These are phyloP conservation scores for Lathyrus oleraceus DNA, from an alignment of 306 rosid species.

Conservation along the genomic window DNA sequence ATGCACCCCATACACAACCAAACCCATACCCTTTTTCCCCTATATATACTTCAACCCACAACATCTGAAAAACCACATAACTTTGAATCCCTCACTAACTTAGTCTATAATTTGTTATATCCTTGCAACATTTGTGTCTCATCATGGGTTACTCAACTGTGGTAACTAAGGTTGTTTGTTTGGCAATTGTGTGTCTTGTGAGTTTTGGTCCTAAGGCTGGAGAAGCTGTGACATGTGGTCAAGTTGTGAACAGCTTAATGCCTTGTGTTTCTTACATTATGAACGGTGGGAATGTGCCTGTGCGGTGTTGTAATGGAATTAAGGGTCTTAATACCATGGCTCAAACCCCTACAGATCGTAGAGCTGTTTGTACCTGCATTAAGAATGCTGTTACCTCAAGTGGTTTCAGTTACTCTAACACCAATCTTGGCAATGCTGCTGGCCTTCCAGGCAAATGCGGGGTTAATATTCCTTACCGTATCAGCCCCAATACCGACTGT, in stretches of 20 bases:
- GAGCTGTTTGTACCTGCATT: constrained; percentile 52
- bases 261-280: constrained; percentile 47
- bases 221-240: constrained; percentile 41
- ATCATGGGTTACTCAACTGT: constrained; percentile 37
- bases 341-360: constrained; percentile 54
- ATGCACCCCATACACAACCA: not conserved
- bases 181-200: constrained; percentile 31
- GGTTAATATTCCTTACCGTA: constrained; percentile 61
- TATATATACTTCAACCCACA: constrained; percentile 18
- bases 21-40: not conserved
- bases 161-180: constrained; percentile 18
- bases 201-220: constrained; percentile 37
- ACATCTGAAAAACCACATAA: not conserved
- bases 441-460: constrained; percentile 49
- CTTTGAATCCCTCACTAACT: not conserved
- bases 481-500: constrained; percentile 65
- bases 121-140: not conserved
- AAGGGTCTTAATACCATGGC: constrained; percentile 41
- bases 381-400: constrained; percentile 39
- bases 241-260: constrained; percentile 31
- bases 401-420: constrained; percentile 27
- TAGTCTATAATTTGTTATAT: not conserved
- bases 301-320: constrained; percentile 54
- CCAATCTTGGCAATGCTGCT: constrained; percentile 42
- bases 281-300: constrained; percentile 15